phyloP scores from a whole-genome alignment of 345 rosid genomes.

The Salix arbutifolia region DNA sequence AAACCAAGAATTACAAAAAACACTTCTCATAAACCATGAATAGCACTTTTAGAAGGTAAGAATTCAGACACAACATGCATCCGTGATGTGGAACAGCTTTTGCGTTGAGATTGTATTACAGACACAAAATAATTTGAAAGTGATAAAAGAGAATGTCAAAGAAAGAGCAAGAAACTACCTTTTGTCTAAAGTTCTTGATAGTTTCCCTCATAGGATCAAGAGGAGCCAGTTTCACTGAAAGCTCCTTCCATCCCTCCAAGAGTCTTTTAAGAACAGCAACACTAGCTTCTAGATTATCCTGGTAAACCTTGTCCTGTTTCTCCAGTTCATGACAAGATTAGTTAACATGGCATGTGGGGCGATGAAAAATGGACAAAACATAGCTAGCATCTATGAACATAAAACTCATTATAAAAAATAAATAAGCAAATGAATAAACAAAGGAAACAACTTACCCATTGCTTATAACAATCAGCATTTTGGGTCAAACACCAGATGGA shows the following conservation, averaged over 20 bases:
- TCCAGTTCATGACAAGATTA: slow-evolving; percentile 1
- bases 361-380: not conserved
- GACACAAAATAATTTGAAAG: not conserved
- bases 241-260: slow-evolving; percentile 56
- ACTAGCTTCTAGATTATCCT: slow-evolving; percentile 55
- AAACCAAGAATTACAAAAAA: not conserved
- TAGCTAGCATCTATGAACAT: not conserved
- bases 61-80: not conserved
- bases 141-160: not conserved
- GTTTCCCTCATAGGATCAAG: slow-evolving; percentile 42
- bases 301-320: slow-evolving; percentile 57
- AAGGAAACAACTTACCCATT: slow-evolving; percentile 50
- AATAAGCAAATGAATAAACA: not conserved
- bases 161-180: slow-evolving; percentile 35
- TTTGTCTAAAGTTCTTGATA: slow-evolving; percentile 48
- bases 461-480: slow-evolving; percentile 68
- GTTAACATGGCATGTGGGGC: not conserved
- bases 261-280: slow-evolving; percentile 49
- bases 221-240: slow-evolving; percentile 46
- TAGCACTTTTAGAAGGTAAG: not conserved
- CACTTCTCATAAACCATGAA: not conserved
- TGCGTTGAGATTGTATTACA: not conserved
- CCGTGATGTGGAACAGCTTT: not conserved
- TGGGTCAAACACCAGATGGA: slow-evolving; percentile 55
- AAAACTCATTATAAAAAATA: not conserved